A percentile compares a stretch with the other conserved stretches of the same genome.
Conservation (phyloP, 2,329 filamentous ascomycete species). For the Capronia epimyces region DNA sequence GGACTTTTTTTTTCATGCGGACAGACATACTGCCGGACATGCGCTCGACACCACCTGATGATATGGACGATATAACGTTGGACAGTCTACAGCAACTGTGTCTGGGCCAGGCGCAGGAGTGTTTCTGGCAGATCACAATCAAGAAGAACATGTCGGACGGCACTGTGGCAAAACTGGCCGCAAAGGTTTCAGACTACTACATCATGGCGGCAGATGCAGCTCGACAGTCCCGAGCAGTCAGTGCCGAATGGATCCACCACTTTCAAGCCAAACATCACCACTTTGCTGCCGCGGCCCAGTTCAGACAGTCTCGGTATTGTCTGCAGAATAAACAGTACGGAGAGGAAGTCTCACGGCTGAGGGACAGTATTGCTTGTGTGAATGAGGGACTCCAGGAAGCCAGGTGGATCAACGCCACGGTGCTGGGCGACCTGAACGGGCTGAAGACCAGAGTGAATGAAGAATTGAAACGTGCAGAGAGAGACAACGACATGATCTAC, state of each 20-base stretch:
- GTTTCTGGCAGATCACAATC: slow-evolving; percentile 96
- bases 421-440: slow-evolving; percentile 74
- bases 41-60: slow-evolving; percentile 77
- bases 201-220: slow-evolving; percentile 76
- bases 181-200: slow-evolving; percentile 87
- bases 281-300: slow-evolving; percentile 93
- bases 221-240: slow-evolving; percentile 81
- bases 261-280: slow-evolving; percentile 96
- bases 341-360: slow-evolving; percentile 83
- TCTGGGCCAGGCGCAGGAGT: slow-evolving; percentile 91
- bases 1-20: slow-evolving; percentile 74
- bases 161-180: slow-evolving; percentile 84
- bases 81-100: slow-evolving; percentile 77
- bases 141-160: slow-evolving; percentile 90
- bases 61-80: slow-evolving; percentile 87
- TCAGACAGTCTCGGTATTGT: slow-evolving; percentile 81
- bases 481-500: slow-evolving; percentile 95
- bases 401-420: slow-evolving; percentile 72
- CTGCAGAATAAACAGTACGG: slow-evolving; percentile 92
- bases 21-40: slow-evolving; percentile 73
- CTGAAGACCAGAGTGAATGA: slow-evolving; percentile 78
- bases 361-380: slow-evolving; percentile 75
- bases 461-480: slow-evolving; percentile 81
- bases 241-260: slow-evolving; percentile 95
- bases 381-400: slow-evolving; percentile 82